phyloP scores from a whole-genome alignment of 2,329 filamentous ascomycete species.

The Teratosphaeria epicoccoides region DNA sequence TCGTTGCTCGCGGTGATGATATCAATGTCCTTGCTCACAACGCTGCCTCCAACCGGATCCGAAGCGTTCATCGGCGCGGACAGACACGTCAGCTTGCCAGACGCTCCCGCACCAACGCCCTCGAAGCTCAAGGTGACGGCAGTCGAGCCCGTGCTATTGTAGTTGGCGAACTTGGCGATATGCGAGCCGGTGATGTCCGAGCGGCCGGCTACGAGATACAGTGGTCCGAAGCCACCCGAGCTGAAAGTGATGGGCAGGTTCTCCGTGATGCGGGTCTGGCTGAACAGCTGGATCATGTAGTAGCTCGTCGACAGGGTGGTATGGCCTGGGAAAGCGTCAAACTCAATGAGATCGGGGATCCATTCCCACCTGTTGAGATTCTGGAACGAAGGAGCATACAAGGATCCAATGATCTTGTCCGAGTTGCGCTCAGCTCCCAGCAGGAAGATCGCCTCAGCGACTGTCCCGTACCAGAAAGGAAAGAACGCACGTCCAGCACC shows the following conservation, averaged over 20 bases:
- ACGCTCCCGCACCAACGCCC: constrained; percentile 23
- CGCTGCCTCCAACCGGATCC: constrained; percentile 33
- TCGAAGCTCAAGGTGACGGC: constrained; percentile 28
- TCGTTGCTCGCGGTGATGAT: constrained; percentile 33
- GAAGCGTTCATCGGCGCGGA: constrained; percentile 26
- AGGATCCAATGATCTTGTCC: constrained; percentile 45
- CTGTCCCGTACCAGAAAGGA: constrained; percentile 42
- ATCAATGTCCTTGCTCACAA: constrained; percentile 36
- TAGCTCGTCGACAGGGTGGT: constrained; percentile 24
- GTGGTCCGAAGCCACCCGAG: constrained; percentile 29
- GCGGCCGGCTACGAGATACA: constrained; percentile 38
- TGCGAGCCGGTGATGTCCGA: constrained; percentile 27
- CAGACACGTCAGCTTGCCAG: constrained; percentile 33
- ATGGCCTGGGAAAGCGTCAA: constrained; percentile 27
- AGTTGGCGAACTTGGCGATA: constrained; percentile 39
- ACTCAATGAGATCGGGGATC: constrained; percentile 31
- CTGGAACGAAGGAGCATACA: constrained; percentile 32
- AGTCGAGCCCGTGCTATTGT: constrained; percentile 35
- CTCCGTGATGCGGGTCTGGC: constrained; percentile 34
- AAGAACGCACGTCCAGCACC: constrained; percentile 35
- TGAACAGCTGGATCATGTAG: constrained; percentile 31
- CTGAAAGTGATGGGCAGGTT: constrained; percentile 32
- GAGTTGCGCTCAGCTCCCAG: constrained; percentile 56
- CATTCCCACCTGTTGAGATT: constrained; percentile 24
- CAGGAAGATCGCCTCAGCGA: constrained; percentile 55